Percentiles rank a stretch among this genome's conserved stretches.
These are phyloP conservation scores for Aspergillus spinulosporus DNA, from an alignment of 2,329 filamentous ascomycete genomes.

Conservation along the genomic window DNA sequence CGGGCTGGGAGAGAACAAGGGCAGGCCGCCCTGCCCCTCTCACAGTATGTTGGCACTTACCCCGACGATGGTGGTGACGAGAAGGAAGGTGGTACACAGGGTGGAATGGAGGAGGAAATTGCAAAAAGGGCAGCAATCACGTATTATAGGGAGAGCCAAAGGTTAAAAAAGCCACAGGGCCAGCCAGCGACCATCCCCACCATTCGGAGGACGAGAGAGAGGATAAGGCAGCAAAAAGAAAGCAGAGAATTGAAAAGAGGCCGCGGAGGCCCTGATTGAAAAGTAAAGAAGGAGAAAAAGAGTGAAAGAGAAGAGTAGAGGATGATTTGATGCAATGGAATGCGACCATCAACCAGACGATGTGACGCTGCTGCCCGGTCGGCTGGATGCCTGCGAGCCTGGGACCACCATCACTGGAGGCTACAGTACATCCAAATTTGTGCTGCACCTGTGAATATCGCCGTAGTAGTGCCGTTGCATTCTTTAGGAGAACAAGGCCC, in stretches of 20 bases:
- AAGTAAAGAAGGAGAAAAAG: background rate
- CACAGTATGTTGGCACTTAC: conserved; percentile 16
- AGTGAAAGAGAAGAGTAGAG: conserved; percentile 3
- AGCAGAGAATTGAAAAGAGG: conserved; percentile 1
- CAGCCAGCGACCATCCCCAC: conserved; percentile 28
- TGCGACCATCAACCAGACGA: conserved; percentile 40
- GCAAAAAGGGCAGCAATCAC: conserved; percentile 15
- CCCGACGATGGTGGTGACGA: conserved; percentile 5
- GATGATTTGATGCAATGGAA: conserved; percentile 22
- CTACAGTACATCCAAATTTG: background rate
- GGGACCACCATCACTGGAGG: conserved; percentile 10
- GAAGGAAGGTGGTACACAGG: conserved; percentile 7
- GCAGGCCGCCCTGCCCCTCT: conserved; percentile 13
- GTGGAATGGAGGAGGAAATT: conserved; percentile 4
- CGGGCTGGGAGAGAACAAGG: conserved; percentile 6
- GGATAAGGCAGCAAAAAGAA: conserved; percentile 14
- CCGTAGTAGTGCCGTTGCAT: conserved; percentile 1
- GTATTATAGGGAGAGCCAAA: conserved; percentile 16
- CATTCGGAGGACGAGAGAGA: conserved; percentile 11
- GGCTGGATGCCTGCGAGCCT: conserved; percentile 15
- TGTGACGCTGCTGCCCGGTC: conserved; percentile 33
- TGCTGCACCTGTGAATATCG: conserved; percentile 6
- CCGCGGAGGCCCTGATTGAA: conserved; percentile 6
- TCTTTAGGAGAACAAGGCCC: background rate
- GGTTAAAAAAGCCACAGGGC: conserved; percentile 25